phyloP scores from a whole-genome alignment of 2,329 filamentous ascomycete species.

The Oidium heveae region DNA sequence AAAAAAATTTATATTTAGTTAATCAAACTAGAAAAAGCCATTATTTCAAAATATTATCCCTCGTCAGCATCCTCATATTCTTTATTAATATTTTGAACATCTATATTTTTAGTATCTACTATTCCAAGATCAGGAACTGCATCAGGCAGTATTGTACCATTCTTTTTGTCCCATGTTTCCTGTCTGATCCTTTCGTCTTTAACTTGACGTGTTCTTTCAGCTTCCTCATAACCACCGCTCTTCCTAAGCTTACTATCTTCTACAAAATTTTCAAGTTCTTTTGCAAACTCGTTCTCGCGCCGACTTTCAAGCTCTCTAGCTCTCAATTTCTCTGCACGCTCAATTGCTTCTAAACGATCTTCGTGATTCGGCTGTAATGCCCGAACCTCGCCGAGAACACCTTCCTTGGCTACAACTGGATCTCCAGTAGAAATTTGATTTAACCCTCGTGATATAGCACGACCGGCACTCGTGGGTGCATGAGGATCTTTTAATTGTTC shows the following conservation, averaged over 20 bases:
- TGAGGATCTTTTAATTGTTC: slow-evolving; percentile 67
- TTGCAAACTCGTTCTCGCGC: slow-evolving; percentile 44
- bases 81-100: neutral
- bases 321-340: slow-evolving; percentile 78
- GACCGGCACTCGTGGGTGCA: slow-evolving; percentile 24
- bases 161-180: slow-evolving; percentile 49
- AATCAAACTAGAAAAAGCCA: too few species aligned
- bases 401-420: slow-evolving; percentile 66
- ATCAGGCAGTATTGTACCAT: slow-evolving; percentile 18
- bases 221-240: slow-evolving; percentile 82
- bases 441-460: slow-evolving; percentile 28
- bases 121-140: neutral
- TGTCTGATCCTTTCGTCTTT: slow-evolving; percentile 71
- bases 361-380: slow-evolving; percentile 90
- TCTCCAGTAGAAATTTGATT: slow-evolving; percentile 30
- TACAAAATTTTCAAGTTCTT: slow-evolving; percentile 67
- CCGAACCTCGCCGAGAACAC: slow-evolving; percentile 74
- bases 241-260: slow-evolving; percentile 85
- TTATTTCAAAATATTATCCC: neutral
- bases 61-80: neutral
- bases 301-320: slow-evolving; percentile 70
- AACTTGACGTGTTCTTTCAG: slow-evolving; percentile 56
- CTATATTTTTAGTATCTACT: neutral
- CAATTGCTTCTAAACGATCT: slow-evolving; percentile 76
- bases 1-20: too few species aligned